A percentile compares a stretch with the other conserved stretches of the same genome.
Conservation (phyloP, 768 basidiomycete genomes). For the Amanita jacksonii region DNA sequence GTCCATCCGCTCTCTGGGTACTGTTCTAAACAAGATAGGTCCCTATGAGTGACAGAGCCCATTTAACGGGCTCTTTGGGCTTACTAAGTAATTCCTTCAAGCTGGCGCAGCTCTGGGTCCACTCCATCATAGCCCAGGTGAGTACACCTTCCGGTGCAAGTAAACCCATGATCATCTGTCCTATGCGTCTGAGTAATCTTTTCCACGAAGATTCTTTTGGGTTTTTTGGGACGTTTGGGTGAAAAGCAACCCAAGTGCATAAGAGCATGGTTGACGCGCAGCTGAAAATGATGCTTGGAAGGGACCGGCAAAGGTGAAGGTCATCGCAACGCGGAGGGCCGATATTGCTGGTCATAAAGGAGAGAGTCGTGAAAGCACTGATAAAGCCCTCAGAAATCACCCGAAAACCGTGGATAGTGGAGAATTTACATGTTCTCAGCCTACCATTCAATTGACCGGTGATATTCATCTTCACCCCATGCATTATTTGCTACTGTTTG, state of each 20-base stretch:
- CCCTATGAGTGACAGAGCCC: not conserved
- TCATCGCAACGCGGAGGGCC: too few species aligned
- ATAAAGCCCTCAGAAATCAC: too few species aligned
- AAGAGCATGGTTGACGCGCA: conserved; percentile 1
- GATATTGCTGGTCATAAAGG: too few species aligned
- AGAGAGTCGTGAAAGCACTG: too few species aligned
- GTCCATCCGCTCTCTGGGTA: not conserved
- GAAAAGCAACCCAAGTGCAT: conserved; percentile 3
- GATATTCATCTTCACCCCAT: too few species aligned
- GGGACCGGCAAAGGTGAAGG: not conserved
- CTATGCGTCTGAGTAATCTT: not conserved
- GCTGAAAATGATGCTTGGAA: not conserved
- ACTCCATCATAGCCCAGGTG: not conserved
- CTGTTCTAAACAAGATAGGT: not conserved
- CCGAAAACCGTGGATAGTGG: too few species aligned
- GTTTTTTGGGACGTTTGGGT: not conserved
- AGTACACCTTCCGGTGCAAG: conserved; percentile 1
- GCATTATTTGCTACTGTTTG: too few species aligned
- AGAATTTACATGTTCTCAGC: too few species aligned
- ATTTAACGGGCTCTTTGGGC: not conserved
- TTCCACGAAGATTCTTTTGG: not conserved
- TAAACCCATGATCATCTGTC: not conserved
- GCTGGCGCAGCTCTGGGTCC: not conserved
- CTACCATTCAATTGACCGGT: too few species aligned
- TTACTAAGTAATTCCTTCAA: not conserved